phyloP scores from a whole-genome alignment of 148 eudicot species.

The Chenopodium berlandieri region DNA sequence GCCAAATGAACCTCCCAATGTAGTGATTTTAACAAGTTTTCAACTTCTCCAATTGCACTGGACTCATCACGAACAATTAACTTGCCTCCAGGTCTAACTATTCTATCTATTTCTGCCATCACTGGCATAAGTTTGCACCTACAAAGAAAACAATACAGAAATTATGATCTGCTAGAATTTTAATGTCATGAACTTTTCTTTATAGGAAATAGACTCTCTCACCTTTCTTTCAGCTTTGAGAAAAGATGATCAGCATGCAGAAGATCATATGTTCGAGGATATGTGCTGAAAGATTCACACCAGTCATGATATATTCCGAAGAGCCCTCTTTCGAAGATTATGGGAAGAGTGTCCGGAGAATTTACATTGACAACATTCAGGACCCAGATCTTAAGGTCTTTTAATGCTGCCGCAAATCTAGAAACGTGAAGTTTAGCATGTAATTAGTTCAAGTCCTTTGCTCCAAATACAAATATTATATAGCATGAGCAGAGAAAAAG shows the following conservation, averaged over 20 bases:
- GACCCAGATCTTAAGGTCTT: conserved; percentile 69
- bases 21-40: conserved; percentile 61
- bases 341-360: conserved; percentile 80
- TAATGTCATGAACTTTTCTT: neutral
- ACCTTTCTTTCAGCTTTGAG: conserved; percentile 71
- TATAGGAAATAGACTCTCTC: neutral
- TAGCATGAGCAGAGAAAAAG: neutral
- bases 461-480: neutral
- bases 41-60: conserved; percentile 49
- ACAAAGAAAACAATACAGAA: conserved; percentile 6
- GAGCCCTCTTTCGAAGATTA: conserved; percentile 83
- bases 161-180: neutral
- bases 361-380: conserved; percentile 75
- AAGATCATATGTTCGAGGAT: conserved; percentile 85
- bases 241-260: conserved; percentile 88
- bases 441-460: neutral
- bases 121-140: conserved; percentile 68
- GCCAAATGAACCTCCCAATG: conserved; percentile 75
- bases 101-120: conserved; percentile 71
- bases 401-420: conserved; percentile 89
- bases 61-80: conserved; percentile 71
- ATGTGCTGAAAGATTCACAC: conserved; percentile 92
- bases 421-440: neutral
- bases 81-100: conserved; percentile 77
- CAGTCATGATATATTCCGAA: conserved; percentile 91